phyloP scores from a whole-genome alignment of 1,284 basidiomycete species.

The Entoloma clypeatum region DNA sequence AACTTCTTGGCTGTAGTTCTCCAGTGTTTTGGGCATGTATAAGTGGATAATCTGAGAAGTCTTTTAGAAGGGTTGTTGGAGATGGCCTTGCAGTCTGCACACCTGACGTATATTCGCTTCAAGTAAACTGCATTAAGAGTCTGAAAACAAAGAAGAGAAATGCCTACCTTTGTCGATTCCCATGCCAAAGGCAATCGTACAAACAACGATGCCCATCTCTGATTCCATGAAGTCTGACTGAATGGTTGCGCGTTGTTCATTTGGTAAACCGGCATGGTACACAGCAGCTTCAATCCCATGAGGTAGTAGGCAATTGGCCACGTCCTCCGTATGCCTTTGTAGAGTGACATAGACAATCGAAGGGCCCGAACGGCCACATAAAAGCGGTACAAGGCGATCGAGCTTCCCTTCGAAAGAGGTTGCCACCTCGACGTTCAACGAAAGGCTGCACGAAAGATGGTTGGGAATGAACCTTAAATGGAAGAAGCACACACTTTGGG shows the following conservation, averaged over 20 bases:
- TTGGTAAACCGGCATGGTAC: slow-evolving; percentile 14
- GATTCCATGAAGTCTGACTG: slow-evolving; percentile 15
- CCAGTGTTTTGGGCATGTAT: slow-evolving; percentile 16
- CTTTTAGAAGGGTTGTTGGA: not conserved
- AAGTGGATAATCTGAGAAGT: slow-evolving; percentile 12
- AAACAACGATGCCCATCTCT: slow-evolving; percentile 11
- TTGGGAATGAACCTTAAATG: not conserved
- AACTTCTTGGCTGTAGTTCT: slow-evolving; percentile 66
- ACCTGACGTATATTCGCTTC: slow-evolving; percentile 18
- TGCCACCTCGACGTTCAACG: slow-evolving; percentile 11
- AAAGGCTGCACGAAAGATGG: slow-evolving; percentile 8
- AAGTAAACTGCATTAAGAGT: not conserved
- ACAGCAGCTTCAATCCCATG: slow-evolving; percentile 12
- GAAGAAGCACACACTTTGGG: slow-evolving; percentile 12
- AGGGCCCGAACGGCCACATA: slow-evolving; percentile 10
- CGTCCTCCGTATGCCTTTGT: slow-evolving; percentile 14
- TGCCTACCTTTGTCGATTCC: slow-evolving; percentile 15
- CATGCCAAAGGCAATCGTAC: slow-evolving; percentile 17
- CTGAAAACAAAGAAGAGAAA: not conserved
- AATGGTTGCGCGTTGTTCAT: slow-evolving; percentile 10
- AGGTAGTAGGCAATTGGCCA: slow-evolving; percentile 6
- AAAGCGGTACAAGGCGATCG: slow-evolving; percentile 11
- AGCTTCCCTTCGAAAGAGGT: slow-evolving; percentile 12
- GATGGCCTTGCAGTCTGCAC: not conserved
- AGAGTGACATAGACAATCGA: slow-evolving; percentile 18